phyloP scores from a whole-genome alignment of 2,329 filamentous ascomycete species.

The Colletotrichum paranaense region DNA sequence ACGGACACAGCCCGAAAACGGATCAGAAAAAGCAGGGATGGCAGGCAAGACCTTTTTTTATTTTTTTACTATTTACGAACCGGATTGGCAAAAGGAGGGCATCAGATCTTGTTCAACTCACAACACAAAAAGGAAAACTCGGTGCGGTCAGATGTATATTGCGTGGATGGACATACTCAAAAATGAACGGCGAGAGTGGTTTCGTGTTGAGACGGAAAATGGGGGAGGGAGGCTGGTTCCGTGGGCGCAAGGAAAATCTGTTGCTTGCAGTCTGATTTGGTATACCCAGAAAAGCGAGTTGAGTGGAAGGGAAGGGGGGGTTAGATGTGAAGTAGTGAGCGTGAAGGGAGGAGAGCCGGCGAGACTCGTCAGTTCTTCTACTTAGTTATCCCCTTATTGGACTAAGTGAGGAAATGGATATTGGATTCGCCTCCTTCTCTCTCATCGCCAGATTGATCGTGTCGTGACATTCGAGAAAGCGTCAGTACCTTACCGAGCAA shows the following conservation, averaged over 20 bases:
- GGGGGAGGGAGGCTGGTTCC: background rate
- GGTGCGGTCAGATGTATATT: background rate
- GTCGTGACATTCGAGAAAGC: too few relatives aligned
- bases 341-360: background rate
- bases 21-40: background rate
- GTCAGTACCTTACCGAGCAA: too few relatives aligned
- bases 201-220: background rate
- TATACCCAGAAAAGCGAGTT: constrained; percentile 5
- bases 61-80: background rate
- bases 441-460: too few relatives aligned
- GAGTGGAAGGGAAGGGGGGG: background rate
- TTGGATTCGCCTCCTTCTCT: background rate
- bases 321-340: background rate
- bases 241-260: background rate
- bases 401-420: background rate
- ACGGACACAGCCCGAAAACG: background rate
- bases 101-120: background rate
- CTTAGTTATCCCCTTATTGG: background rate
- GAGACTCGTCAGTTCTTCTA: background rate
- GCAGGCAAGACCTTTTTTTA: background rate
- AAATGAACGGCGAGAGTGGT: background rate
- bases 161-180: background rate
- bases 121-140: background rate
- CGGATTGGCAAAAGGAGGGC: background rate
- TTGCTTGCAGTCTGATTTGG: constrained; percentile 1